Conservation (phyloP, 179 eudicot genomes). For the Silene vulgaris region DNA sequence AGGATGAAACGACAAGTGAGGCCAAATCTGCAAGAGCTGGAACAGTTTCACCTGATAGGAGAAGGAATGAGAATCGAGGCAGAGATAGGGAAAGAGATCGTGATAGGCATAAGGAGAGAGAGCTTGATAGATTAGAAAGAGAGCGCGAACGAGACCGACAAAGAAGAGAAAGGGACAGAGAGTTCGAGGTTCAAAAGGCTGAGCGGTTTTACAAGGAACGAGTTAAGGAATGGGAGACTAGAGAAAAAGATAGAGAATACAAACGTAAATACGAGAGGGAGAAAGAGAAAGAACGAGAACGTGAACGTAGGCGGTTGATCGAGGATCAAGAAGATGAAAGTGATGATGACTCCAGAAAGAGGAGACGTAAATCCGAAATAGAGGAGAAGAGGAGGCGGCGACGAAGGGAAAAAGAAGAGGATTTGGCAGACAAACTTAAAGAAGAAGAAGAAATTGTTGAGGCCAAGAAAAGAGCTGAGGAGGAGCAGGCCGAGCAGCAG, state of each 20-base stretch:
- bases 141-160: constrained; percentile 89
- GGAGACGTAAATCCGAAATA: constrained; percentile 70
- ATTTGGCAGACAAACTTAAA: constrained; percentile 62
- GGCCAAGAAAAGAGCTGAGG: constrained; percentile 69
- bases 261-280: constrained; percentile 72
- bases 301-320: constrained; percentile 61
- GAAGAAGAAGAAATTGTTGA: constrained; percentile 83
- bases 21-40: constrained; percentile 51
- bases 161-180: constrained; percentile 87
- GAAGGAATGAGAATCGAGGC: constrained; percentile 61
- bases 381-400: constrained; percentile 74
- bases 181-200: constrained; percentile 69
- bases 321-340: constrained; percentile 73
- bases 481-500: constrained; percentile 58
- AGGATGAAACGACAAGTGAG: constrained; percentile 65
- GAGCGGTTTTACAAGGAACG: constrained; percentile 71
- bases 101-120: constrained; percentile 77
- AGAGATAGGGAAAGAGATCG: constrained; percentile 67
- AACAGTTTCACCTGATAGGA: constrained; percentile 78
- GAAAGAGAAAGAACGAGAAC: constrained; percentile 76
- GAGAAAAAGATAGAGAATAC: constrained; percentile 74
- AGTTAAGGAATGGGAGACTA: constrained; percentile 82
- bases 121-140: constrained; percentile 86
- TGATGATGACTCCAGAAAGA: constrained; percentile 76
- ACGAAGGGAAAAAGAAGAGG: constrained; percentile 83